phyloP scores from a whole-genome alignment of 2,329 filamentous ascomycete genomes.

The Bipolaris gigantea region DNA sequence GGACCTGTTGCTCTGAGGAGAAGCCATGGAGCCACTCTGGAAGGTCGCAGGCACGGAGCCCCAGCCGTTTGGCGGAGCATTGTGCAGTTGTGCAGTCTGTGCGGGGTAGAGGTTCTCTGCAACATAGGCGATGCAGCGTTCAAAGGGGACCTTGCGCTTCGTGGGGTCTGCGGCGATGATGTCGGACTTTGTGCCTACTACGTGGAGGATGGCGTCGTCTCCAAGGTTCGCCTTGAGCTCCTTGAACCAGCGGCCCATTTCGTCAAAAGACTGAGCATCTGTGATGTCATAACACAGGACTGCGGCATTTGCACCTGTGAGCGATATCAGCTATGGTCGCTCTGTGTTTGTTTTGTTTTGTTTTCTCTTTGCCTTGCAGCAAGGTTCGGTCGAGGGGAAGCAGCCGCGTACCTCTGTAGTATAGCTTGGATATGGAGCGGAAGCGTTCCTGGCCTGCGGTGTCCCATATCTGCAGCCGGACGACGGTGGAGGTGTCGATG shows the following conservation, averaged over 20 bases:
- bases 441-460: constrained; percentile 96
- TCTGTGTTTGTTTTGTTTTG: too few relatives aligned
- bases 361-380: too few relatives aligned
- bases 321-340: background rate
- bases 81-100: constrained; percentile 40
- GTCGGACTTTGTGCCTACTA: constrained; percentile 81
- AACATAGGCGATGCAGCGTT: constrained; percentile 93
- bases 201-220: constrained; percentile 81
- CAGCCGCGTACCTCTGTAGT: constrained; percentile 67
- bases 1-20: constrained; percentile 56
- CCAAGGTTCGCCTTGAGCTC: constrained; percentile 79
- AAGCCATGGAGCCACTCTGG: constrained; percentile 48
- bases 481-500: constrained; percentile 79
- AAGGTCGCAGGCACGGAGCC: constrained; percentile 42
- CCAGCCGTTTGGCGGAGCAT: constrained; percentile 27
- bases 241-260: constrained; percentile 89
- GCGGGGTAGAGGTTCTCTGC: constrained; percentile 84
- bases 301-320: constrained; percentile 78
- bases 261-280: constrained; percentile 78
- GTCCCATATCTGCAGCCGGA: constrained; percentile 95
- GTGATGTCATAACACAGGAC: constrained; percentile 96
- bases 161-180: constrained; percentile 82
- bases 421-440: constrained; percentile 88
- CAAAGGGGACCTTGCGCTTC: constrained; percentile 83
- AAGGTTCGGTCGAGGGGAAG: background rate